Evolutionary conservation across 2,329 filamentous ascomycete genomes (phyloP).

Genomic region (Fusarium sp.): DNA sequence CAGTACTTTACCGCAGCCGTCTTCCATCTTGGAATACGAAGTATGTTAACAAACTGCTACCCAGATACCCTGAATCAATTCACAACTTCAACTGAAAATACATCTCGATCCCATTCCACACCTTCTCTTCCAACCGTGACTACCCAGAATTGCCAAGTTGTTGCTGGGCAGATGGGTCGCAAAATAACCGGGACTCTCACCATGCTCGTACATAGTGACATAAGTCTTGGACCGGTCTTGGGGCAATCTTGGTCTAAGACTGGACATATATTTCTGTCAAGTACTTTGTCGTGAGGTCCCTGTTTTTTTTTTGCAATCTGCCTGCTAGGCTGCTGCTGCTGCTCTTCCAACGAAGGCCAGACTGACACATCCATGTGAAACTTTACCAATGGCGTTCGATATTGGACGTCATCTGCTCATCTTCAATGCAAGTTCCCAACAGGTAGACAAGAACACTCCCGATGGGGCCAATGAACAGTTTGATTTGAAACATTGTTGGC

Average conservation of each 20-base stretch:
- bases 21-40: not conserved
- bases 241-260: no score
- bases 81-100: not conserved
- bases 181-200: no score
- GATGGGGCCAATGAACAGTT: not conserved
- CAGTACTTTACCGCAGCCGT: not conserved
- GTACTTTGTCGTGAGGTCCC: no score
- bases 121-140: not conserved
- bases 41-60: not conserved
- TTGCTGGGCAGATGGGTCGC: not conserved
- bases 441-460: not conserved
- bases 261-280: no score
- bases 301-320: no score
- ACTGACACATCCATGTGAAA: not conserved
- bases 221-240: no score
- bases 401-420: not conserved
- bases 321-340: not conserved
- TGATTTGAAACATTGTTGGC: conserved; percentile 19
- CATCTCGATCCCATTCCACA: not conserved
- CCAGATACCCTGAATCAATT: not conserved
- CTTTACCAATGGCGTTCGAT: not conserved
- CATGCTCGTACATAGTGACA: no score
- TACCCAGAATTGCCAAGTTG: not conserved
- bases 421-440: not conserved
- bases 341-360: not conserved